Base-by-base conservation (phyloP, 2,329 filamentous ascomycete species). In the Dissoconium aciculare region DNA sequence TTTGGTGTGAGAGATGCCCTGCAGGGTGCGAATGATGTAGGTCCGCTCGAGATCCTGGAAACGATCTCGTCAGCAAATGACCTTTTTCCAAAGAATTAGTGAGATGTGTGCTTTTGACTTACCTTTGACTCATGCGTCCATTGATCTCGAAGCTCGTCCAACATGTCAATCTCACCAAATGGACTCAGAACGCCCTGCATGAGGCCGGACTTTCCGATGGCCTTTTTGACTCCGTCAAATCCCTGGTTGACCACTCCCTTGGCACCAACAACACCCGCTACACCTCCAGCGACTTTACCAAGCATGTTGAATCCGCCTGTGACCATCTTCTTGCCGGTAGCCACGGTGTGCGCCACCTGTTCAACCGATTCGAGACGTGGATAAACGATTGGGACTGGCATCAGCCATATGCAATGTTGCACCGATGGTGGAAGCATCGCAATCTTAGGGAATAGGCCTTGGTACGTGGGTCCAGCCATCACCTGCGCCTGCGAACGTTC, bases 91-190 rank as follows among this genome's bases (percentile, higher is more conserved):
- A 5, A 12, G 5, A 9, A 28, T 11, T 35, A 43, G 40, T 23
- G 8, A n/a, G 19, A 8, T 23, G 19, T 8, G n/a, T 23, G 19
- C 8, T 23, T 8, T n/a, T 23, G 9, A 30, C 46, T 36, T 55
- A 74, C 71, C 63, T 95, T 98, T 31, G 79, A 85, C 30, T 95
- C 87, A 50, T 98, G 89, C 13, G 89, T 98, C 89, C 89, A 98
- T 65, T 92, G 78, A 54, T 98, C 89, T 51, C 87, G 77, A 35
- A 95, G 62, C 51, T 95, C 89, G 58, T 98, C 89, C 31, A 89
- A 74, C 30, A 95, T 72, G 49, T 94, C 89, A 37, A 98, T 77
- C 43, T 95, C 89, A 32, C 89, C 89, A 54, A 98, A 98, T 19
- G 91, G 85, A 59, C 84, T 94, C 28, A 98, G 64, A 23, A 95